phyloP scores from a whole-genome alignment of 2,329 filamentous ascomycete genomes.

The Fusarium falciforme region DNA sequence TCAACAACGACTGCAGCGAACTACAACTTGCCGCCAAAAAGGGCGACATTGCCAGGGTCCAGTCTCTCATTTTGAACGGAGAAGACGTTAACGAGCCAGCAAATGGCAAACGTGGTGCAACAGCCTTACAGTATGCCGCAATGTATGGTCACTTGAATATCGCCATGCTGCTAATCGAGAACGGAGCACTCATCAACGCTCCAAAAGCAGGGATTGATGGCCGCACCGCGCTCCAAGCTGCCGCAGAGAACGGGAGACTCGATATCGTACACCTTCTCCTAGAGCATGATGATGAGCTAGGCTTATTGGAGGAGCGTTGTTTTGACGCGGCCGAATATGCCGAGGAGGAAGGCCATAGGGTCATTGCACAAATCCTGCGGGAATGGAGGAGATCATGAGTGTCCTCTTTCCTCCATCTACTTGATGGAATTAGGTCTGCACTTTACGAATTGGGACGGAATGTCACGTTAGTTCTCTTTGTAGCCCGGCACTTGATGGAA shows the following conservation, averaged over 20 bases:
- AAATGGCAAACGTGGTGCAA: not conserved
- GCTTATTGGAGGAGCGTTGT: not conserved
- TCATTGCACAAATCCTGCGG: not conserved
- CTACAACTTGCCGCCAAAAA: not conserved
- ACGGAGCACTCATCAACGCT: not conserved
- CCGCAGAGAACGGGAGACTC: not conserved
- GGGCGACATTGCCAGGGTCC: not conserved
- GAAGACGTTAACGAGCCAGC: not conserved
- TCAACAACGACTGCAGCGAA: not conserved
- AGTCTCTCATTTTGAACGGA: not conserved
- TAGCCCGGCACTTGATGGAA: no score
- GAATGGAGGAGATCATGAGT: not conserved
- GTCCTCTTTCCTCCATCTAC: not conserved
- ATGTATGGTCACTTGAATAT: not conserved
- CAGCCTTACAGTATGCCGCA: not conserved
- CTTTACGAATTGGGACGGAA: no score
- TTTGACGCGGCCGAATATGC: not conserved
- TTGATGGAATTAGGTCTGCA: not conserved
- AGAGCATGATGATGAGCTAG: not conserved
- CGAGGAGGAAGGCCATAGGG: not conserved
- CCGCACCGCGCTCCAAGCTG: not conserved
- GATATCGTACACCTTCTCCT: not conserved
- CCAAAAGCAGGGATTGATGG: not conserved
- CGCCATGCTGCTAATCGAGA: not conserved
- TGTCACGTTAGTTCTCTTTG: no score